Percentiles rank a stretch among this genome's conserved stretches.
Evolutionary conservation across 1,284 basidiomycete genomes (phyloP).

Genomic region (Puccinia horiana): DNA sequence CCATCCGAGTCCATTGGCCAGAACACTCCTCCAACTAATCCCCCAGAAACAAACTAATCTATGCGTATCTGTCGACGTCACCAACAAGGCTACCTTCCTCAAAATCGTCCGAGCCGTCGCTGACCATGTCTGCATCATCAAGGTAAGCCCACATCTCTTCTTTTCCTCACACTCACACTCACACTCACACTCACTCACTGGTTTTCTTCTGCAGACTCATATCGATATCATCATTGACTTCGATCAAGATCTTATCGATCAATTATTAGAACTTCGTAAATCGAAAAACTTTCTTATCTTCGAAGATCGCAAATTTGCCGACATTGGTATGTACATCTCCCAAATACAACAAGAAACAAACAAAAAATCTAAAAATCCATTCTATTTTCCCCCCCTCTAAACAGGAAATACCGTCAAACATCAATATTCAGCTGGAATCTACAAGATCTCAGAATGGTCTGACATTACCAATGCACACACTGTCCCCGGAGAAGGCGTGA

Average conservation of each 20-base stretch:
- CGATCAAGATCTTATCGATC: conserved; percentile 70
- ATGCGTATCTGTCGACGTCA: conserved; percentile 93
- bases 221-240: conserved; percentile 95
- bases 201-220: conserved; percentile 71
- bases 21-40: conserved; percentile 73
- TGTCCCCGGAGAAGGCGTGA: conserved; percentile 83
- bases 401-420: conserved; percentile 96
- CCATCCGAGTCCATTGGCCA: conserved; percentile 44
- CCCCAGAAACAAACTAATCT: conserved; percentile 87
- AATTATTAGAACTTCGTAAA: conserved; percentile 70
- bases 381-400: conserved; percentile 13
- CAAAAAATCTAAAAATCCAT: conserved; percentile 26
- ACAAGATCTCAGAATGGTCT: conserved; percentile 93
- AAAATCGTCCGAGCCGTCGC: conserved; percentile 85
- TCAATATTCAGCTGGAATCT: conserved; percentile 90
- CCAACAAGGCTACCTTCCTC: conserved; percentile 75
- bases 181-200: not conserved
- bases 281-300: conserved; percentile 96
- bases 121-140: conserved; percentile 86
- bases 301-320: conserved; percentile 98
- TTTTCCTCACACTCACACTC: not conserved
- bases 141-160: conserved; percentile 65
- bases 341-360: conserved; percentile 53
- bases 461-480: conserved; percentile 97
- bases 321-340: conserved; percentile 72